Evolutionary conservation across 1,284 basidiomycete genomes (phyloP).

Genomic region (Ceratobasidium sp.): DNA sequence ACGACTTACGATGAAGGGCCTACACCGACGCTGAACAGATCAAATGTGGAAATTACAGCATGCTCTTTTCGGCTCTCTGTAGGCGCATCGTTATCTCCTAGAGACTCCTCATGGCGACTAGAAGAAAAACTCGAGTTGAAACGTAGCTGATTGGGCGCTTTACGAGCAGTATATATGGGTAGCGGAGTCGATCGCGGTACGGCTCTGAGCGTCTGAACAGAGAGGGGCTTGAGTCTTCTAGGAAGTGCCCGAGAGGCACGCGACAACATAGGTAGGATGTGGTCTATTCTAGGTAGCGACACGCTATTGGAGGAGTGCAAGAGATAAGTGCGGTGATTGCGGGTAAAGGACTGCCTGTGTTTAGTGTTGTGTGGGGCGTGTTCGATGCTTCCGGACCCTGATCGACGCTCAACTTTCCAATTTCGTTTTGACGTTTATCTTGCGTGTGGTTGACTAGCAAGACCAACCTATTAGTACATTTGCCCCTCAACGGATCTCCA

Average conservation of each 20-base stretch:
- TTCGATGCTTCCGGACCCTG: slow-evolving; percentile 17
- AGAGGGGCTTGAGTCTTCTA: background rate
- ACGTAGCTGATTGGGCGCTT: background rate
- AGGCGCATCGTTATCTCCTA: background rate
- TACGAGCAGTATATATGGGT: background rate
- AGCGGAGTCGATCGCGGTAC: background rate
- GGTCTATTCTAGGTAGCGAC: background rate
- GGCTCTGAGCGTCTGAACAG: background rate
- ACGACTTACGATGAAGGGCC: slow-evolving; percentile 55
- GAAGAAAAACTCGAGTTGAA: slow-evolving; percentile 8
- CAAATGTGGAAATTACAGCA: slow-evolving; percentile 94
- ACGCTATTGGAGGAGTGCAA: background rate
- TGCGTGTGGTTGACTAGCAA: background rate
- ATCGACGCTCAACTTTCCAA: slow-evolving; percentile 7
- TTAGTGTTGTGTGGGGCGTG: background rate
- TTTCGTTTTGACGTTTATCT: background rate
- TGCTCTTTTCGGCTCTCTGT: slow-evolving; percentile 68
- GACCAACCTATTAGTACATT: no score
- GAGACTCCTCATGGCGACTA: background rate
- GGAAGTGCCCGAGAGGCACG: slow-evolving; percentile 11
- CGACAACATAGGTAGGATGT: slow-evolving; percentile 4
- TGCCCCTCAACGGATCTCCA: slow-evolving; percentile 31
- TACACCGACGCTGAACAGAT: slow-evolving; percentile 93
- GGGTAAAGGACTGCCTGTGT: no score
- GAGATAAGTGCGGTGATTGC: slow-evolving; percentile 7